Evolutionary conservation across 257 asterid species (phyloP), one percentile per base, ranked within the genome.

Genomic region (Gentiana macrophylla): DNA sequence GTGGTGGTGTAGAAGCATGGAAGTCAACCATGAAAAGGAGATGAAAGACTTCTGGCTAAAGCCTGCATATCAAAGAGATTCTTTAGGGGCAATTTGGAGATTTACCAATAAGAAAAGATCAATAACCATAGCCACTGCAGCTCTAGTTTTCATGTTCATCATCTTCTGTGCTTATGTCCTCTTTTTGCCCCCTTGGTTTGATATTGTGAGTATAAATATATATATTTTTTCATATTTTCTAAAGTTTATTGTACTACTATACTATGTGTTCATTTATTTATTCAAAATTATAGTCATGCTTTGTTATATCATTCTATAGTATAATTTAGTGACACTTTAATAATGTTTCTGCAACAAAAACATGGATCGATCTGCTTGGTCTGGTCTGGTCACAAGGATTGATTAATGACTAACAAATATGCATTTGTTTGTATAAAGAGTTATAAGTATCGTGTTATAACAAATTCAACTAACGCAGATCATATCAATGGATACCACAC

Each of bases 201-300:
- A 66, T 44, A 60, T 62, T 33, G 77, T 62, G 46, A 65, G 75
- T 65, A 34, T 6, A n/a, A 11, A 6, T 12, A 1, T 10, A 13
- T 36, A 43, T n/a, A 11, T n/a, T 1, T 11, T 8, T 1, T 2
- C 35, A 1, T 44, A 52, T 13, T 52, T 2, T 1, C 12, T 43
- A 37, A 35, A 56, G 24, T 24, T 24, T 24, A 24, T 24, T 24
- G 24, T 24, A 24, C 24, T 24, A 24, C 24, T 24, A 24, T 24
- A 24, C 24, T 24, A 24, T 24, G 24, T 24, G 24, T 24, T 24
- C 0, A 24, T 24, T 24, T 24, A 24, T 24, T 24, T 24, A 24
- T 24, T 24, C 24, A 24, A 24, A 24, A 24, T 24, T 24, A 24
- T 24, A 24, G 24, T 24, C 24, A 24, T 24, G 24, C 24, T 24